Conservation (phyloP, 352 stramenopile genomes). For the Peronospora belbahrii region DNA sequence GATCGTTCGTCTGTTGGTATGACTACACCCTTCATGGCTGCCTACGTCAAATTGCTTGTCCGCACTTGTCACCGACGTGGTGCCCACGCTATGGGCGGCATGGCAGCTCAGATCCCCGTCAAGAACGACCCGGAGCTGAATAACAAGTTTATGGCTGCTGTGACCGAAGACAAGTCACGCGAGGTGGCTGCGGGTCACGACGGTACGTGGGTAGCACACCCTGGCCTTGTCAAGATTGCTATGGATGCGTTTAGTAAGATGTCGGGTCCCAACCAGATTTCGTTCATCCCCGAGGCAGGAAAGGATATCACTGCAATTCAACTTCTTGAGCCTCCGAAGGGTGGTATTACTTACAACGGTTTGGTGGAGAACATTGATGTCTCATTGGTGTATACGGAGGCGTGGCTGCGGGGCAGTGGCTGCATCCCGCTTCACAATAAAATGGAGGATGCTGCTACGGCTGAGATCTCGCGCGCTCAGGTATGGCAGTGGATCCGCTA, state of each 20-base stretch:
- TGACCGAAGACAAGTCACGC: slow-evolving; percentile 87
- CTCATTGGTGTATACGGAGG: slow-evolving; percentile 91
- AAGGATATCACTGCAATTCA: slow-evolving; percentile 52
- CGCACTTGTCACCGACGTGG: slow-evolving; percentile 93
- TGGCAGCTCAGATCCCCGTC: slow-evolving; percentile 95
- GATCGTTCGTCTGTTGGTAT: slow-evolving; percentile 90
- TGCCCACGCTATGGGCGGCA: slow-evolving; percentile 94
- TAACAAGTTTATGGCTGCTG: slow-evolving; percentile 83
- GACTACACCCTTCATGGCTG: slow-evolving; percentile 91
- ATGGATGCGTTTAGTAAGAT: slow-evolving; percentile 93
- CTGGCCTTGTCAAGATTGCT: slow-evolving; percentile 89
- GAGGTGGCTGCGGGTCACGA: slow-evolving; percentile 91
- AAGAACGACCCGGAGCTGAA: slow-evolving; percentile 89
- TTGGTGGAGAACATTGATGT: slow-evolving; percentile 89
- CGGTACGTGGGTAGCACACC: slow-evolving; percentile 94
- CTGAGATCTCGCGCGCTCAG: slow-evolving; percentile 90
- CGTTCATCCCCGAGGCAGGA: slow-evolving; percentile 42
- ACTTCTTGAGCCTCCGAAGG: slow-evolving; percentile 53
- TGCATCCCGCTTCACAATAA: slow-evolving; percentile 93
- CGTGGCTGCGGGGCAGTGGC: slow-evolving; percentile 89
- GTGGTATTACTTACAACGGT: slow-evolving; percentile 76
- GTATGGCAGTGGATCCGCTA: slow-evolving; percentile 91
- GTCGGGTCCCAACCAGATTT: slow-evolving; percentile 89
- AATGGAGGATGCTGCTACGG: slow-evolving; percentile 93
- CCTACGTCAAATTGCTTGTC: slow-evolving; percentile 93